A percentile compares a stretch with the other conserved stretches of the same genome.
These are phyloP conservation scores for Saccharomyces kudriavzevii DNA, from an alignment of 805 yeast genomes.

Conservation along the genomic window DNA sequence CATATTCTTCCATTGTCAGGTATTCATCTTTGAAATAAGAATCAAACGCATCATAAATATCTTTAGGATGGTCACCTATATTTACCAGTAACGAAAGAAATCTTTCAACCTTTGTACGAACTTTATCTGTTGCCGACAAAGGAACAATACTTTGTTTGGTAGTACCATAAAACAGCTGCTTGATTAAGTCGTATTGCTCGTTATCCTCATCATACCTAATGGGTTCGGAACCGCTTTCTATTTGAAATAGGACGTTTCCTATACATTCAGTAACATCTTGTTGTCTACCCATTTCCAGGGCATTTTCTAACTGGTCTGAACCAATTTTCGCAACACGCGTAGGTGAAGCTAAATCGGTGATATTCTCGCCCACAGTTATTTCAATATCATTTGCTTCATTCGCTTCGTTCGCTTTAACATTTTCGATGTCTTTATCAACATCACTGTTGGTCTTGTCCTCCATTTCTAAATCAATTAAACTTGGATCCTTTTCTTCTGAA, in stretches of 20 bases:
- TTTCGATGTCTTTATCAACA: slow-evolving; percentile 1
- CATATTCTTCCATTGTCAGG: slow-evolving; percentile 58
- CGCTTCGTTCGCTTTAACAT: background rate
- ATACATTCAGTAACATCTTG: slow-evolving; percentile 98
- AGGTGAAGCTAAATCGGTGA: slow-evolving; percentile 9
- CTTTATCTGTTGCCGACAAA: slow-evolving; percentile 26
- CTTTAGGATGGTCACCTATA: slow-evolving; percentile 80
- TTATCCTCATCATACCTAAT: slow-evolving; percentile 60
- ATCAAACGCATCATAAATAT: slow-evolving; percentile 86
- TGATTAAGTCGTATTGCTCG: slow-evolving; percentile 79
- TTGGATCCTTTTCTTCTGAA: background rate
- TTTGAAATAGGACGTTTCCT: slow-evolving; percentile 82
- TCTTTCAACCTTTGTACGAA: slow-evolving; percentile 57
- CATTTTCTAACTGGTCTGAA: slow-evolving; percentile 61
- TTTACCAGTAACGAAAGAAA: slow-evolving; percentile 77
- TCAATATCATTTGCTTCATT: background rate
- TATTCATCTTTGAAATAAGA: slow-evolving; percentile 64
- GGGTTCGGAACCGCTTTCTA: slow-evolving; percentile 81
- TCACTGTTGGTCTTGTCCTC: background rate
- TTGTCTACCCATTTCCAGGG: slow-evolving; percentile 78
- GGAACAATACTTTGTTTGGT: slow-evolving; percentile 71
- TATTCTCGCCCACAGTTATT: slow-evolving; percentile 9
- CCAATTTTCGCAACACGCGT: slow-evolving; percentile 30
- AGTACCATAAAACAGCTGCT: slow-evolving; percentile 75
- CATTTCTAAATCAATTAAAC: background rate